Evolutionary conservation across 2,329 filamentous ascomycete species (phyloP).

Genomic region (Pyrenophora teres): DNA sequence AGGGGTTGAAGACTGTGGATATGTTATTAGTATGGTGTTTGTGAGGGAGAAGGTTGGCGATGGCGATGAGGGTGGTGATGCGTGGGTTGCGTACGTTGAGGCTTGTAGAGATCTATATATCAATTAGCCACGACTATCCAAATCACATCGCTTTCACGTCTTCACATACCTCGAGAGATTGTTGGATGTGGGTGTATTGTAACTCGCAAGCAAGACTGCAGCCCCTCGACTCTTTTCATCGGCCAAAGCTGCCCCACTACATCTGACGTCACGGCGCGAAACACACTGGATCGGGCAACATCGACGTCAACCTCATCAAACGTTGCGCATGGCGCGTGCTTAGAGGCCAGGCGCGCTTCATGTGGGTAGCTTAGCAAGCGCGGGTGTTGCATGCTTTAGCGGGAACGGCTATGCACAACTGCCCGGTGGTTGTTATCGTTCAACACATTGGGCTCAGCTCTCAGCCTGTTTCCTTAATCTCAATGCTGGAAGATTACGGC

Average conservation of each 20-base stretch:
- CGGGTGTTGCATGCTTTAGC: constrained; percentile 2
- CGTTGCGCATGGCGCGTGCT: constrained; percentile 2
- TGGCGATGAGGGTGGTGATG: too few species aligned
- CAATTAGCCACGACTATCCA: too few species aligned
- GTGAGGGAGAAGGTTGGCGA: neutral
- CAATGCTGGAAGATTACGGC: neutral
- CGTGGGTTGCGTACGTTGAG: too few species aligned
- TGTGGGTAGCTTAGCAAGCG: constrained; percentile 10
- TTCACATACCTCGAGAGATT: neutral
- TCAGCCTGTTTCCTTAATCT: neutral
- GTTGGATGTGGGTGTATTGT: constrained; percentile 1
- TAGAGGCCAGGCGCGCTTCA: neutral
- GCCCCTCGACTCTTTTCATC: constrained; percentile 13
- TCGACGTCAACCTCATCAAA: constrained; percentile 34
- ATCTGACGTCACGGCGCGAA: constrained; percentile 30
- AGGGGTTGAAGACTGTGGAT: neutral
- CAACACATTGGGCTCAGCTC: neutral
- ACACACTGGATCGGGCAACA: constrained; percentile 24
- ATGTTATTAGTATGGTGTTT: neutral
- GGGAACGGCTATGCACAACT: neutral
- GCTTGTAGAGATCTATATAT: too few species aligned
- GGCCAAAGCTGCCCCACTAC: constrained; percentile 24
- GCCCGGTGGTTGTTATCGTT: constrained; percentile 11
- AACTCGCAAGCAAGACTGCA: constrained; percentile 3
- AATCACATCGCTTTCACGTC: neutral